Conservation (phyloP, 1,284 basidiomycete genomes). For the Calocybe gambosa region DNA sequence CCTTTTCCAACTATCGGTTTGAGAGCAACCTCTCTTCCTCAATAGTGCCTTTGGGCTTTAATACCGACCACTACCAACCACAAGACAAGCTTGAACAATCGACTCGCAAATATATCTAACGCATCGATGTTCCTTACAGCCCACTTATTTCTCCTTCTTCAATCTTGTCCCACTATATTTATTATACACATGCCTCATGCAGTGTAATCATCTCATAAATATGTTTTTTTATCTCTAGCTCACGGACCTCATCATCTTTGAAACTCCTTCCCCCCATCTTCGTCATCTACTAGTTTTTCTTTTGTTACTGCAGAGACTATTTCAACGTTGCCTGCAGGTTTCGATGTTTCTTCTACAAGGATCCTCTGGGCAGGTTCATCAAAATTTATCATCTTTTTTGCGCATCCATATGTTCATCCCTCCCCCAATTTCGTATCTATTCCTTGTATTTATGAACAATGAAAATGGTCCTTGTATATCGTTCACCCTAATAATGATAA, state of each 20-base stretch:
- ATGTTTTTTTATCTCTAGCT: constrained; percentile 18
- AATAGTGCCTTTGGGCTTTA: constrained; percentile 1
- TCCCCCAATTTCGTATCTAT: constrained; percentile 2
- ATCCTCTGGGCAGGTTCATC: constrained; percentile 11
- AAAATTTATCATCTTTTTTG: constrained; percentile 2
- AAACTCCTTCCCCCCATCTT: constrained; percentile 9
- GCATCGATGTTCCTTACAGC: not conserved
- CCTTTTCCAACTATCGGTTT: constrained; percentile 6
- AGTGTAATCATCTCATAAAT: constrained; percentile 18
- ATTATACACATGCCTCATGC: constrained; percentile 17
- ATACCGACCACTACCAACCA: not conserved
- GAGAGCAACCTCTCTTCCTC: constrained; percentile 7
- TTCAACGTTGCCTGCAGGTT: not conserved
- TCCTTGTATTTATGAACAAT: constrained; percentile 1
- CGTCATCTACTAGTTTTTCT: constrained; percentile 4
- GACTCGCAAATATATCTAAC: not conserved
- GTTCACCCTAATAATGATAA: no score
- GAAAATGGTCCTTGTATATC: not conserved
- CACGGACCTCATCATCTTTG: constrained; percentile 14
- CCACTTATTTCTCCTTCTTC: constrained; percentile 5
- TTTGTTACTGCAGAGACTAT: not conserved
- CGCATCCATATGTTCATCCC: constrained; percentile 5
- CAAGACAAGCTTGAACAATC: not conserved
- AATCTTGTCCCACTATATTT: constrained; percentile 19
- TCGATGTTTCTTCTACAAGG: constrained; percentile 1